Percentiles rank a stretch among this genome's conserved stretches.
phyloP scores from a whole-genome alignment of 768 basidiomycete species.

The Tylopilus subfusipes region DNA sequence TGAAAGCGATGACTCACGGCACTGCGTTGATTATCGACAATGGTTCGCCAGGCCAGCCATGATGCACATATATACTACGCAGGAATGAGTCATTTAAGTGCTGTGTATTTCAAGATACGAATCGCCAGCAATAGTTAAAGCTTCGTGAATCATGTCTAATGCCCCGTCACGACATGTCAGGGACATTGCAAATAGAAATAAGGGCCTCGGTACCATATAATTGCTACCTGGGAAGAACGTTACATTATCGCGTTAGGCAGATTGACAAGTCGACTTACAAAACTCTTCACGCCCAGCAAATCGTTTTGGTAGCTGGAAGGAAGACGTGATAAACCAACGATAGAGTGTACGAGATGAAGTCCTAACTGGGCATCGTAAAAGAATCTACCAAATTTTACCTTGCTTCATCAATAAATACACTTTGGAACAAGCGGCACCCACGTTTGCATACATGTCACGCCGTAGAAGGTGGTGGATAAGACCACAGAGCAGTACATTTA shows the following conservation, averaged over 20 bases:
- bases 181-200: not conserved
- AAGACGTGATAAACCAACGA: too few relatives aligned
- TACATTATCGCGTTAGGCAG: not conserved
- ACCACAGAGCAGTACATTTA: too few relatives aligned
- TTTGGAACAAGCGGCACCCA: too few relatives aligned
- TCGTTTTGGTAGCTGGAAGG: not conserved
- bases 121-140: slow-evolving; percentile 6
- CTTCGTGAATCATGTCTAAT: slow-evolving; percentile 14
- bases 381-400: too few relatives aligned
- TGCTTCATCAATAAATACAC: too few relatives aligned
- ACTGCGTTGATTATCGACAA: fast-evolving
- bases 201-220: slow-evolving; percentile 1
- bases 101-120: not conserved
- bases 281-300: not conserved
- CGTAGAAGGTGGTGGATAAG: too few relatives aligned
- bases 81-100: not conserved
- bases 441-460: too few relatives aligned
- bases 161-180: slow-evolving; percentile 2
- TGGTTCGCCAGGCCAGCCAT: not conserved
- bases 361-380: too few relatives aligned
- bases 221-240: not conserved
- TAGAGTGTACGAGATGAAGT: too few relatives aligned
- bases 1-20: not conserved
- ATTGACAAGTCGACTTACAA: not conserved
- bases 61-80: slow-evolving; percentile 2